A percentile compares a stretch with the other conserved stretches of the same genome.
phyloP scores from a whole-genome alignment of 257 asterid species.

The Solanum acaule region DNA sequence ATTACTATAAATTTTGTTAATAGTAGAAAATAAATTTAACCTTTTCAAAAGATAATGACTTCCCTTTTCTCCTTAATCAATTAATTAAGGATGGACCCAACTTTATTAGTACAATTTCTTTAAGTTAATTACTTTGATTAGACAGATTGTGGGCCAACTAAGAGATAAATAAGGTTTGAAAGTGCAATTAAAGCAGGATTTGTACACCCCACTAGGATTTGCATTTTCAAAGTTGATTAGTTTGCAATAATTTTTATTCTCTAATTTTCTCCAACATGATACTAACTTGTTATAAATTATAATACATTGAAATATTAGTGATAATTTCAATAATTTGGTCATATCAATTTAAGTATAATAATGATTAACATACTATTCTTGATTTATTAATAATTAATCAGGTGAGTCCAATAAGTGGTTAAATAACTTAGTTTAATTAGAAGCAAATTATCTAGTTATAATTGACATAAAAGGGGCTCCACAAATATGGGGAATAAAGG shows the following conservation, averaged over 20 bases:
- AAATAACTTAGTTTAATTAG: neutral
- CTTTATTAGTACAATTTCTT: neutral
- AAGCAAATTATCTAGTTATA: neutral
- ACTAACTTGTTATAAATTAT: neutral
- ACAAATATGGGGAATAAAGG: neutral
- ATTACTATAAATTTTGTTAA: neutral
- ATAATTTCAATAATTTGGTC: neutral
- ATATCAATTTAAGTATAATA: neutral
- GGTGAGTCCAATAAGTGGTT: neutral
- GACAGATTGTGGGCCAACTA: conserved; percentile 2
- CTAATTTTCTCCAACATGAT: neutral
- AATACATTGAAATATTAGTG: neutral
- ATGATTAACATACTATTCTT: neutral
- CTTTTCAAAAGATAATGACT: neutral
- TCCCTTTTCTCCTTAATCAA: neutral
- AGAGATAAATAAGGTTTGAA: neutral
- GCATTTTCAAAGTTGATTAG: neutral
- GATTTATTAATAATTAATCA: neutral
- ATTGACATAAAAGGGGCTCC: neutral
- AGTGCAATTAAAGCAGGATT: neutral
- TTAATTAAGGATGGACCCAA: neutral
- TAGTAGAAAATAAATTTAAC: neutral
- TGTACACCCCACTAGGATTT: conserved; percentile 23
- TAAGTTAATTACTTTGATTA: conserved; percentile 4
- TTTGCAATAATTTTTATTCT: neutral